Conservation (phyloP, 2,329 filamentous ascomycete genomes). For the Aspergillus amoenus region DNA sequence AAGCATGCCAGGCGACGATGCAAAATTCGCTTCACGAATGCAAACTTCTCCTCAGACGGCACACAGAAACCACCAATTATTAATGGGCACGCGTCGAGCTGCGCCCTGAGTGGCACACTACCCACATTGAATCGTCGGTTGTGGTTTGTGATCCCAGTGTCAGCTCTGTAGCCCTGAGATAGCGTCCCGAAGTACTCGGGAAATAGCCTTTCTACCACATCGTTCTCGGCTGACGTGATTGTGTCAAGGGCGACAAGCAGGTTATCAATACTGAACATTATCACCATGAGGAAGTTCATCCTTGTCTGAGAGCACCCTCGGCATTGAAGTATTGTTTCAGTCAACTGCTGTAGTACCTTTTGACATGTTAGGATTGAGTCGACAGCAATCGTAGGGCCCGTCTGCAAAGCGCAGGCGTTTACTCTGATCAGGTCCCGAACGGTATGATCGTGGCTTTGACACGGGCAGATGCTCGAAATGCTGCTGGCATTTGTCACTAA, state of each 20-base stretch:
- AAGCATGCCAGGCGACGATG: slow-evolving; percentile 29
- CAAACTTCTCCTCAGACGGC: slow-evolving; percentile 27
- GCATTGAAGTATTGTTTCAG: slow-evolving; percentile 31
- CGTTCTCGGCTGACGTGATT: slow-evolving; percentile 17
- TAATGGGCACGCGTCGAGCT: slow-evolving; percentile 27
- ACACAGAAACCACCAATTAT: slow-evolving; percentile 27
- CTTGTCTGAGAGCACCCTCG: slow-evolving; percentile 24
- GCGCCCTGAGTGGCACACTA: slow-evolving; percentile 17
- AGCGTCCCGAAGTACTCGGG: slow-evolving; percentile 11
- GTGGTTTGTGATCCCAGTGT: background rate
- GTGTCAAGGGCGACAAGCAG: slow-evolving; percentile 26
- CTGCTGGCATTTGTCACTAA: background rate
- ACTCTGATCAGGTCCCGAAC: slow-evolving; percentile 25
- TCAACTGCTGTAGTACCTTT: slow-evolving; percentile 26
- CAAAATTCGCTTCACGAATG: slow-evolving; percentile 27
- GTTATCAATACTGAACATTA: slow-evolving; percentile 32
- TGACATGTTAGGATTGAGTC: slow-evolving; percentile 29
- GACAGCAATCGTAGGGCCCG: slow-evolving; percentile 21
- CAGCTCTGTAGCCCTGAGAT: slow-evolving; percentile 10
- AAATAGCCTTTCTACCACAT: slow-evolving; percentile 15
- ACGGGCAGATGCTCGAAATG: slow-evolving; percentile 14
- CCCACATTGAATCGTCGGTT: slow-evolving; percentile 8
- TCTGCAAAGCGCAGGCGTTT: slow-evolving; percentile 17
- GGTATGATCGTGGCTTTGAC: slow-evolving; percentile 25
- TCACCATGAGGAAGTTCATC: slow-evolving; percentile 29